Evolutionary conservation across 1,284 basidiomycete species (phyloP).

Genomic region (Bondarzewia mesenterica): DNA sequence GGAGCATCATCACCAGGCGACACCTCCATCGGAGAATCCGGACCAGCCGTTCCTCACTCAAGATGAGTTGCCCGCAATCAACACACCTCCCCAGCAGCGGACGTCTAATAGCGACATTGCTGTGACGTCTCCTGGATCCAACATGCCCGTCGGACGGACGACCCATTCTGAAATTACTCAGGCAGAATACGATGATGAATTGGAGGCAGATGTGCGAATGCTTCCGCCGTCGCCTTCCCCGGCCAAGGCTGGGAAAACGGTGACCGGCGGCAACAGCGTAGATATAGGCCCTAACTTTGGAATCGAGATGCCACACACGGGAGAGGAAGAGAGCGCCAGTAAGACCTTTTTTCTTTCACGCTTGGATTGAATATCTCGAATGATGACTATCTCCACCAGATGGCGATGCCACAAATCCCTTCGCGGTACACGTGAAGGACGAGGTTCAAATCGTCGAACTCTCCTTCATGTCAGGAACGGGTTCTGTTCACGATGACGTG

Average conservation of each 20-base stretch:
- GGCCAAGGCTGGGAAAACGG: slow-evolving; percentile 26
- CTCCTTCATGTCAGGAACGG: slow-evolving; percentile 25
- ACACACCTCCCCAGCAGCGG: slow-evolving; percentile 10
- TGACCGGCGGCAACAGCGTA: slow-evolving; percentile 10
- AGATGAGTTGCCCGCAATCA: slow-evolving; percentile 3
- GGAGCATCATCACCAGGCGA: slow-evolving; percentile 13
- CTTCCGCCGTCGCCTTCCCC: slow-evolving; percentile 60
- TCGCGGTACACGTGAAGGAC: slow-evolving; percentile 16
- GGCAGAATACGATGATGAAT: slow-evolving; percentile 30
- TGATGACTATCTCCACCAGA: slow-evolving; percentile 4
- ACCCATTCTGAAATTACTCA: slow-evolving; percentile 38
- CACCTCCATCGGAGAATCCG: slow-evolving; percentile 9
- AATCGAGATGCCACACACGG: slow-evolving; percentile 5
- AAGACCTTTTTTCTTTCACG: background rate
- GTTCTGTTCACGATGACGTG: background rate
- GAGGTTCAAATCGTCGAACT: slow-evolving; percentile 24
- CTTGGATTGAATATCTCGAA: background rate
- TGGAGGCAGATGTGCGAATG: slow-evolving; percentile 38
- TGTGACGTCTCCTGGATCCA: slow-evolving; percentile 13
- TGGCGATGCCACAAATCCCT: slow-evolving; percentile 15
- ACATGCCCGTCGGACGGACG: slow-evolving; percentile 31
- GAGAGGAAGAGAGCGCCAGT: background rate
- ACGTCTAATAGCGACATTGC: background rate
- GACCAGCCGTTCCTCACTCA: slow-evolving; percentile 2
- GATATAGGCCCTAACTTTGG: slow-evolving; percentile 34